Percentiles rank a stretch among this genome's conserved stretches.
phyloP scores from a whole-genome alignment of 192 early-diverging fungal genomes.

The Coemansia guatemalensis region DNA sequence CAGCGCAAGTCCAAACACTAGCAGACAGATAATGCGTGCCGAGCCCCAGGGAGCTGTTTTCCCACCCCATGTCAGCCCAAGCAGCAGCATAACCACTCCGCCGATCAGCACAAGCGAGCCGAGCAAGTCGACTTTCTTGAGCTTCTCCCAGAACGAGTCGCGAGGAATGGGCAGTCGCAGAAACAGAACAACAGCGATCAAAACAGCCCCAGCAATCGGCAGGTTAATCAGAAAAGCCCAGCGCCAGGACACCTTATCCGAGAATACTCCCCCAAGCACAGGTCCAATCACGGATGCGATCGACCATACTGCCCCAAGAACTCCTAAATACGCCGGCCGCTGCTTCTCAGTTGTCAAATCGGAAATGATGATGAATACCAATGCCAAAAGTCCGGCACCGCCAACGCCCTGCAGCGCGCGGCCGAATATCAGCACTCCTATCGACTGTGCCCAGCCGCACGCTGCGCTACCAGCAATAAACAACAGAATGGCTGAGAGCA shows the following conservation, averaged over 20 bases:
- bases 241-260: conserved; percentile 66
- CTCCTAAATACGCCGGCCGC: conserved; percentile 30
- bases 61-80: conserved; percentile 67
- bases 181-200: conserved; percentile 51
- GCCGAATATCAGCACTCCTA: conserved; percentile 65
- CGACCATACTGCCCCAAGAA: conserved; percentile 60
- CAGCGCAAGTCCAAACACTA: conserved; percentile 54
- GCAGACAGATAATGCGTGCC: conserved; percentile 56
- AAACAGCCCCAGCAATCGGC: conserved; percentile 41
- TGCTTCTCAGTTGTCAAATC: conserved; percentile 57
- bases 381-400: conserved; percentile 62
- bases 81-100: conserved; percentile 55
- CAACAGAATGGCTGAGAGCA: conserved; percentile 55
- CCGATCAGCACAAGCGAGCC: conserved; percentile 58
- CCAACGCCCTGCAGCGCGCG: conserved; percentile 68
- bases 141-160: conserved; percentile 52
- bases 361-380: conserved; percentile 66
- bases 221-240: conserved; percentile 65
- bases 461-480: conserved; percentile 57
- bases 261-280: conserved; percentile 66
- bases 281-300: conserved; percentile 68
- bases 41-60: conserved; percentile 60
- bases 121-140: conserved; percentile 61
- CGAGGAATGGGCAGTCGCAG: conserved; percentile 49
- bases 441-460: conserved; percentile 56